phyloP scores from a whole-genome alignment of 768 basidiomycete species.

The Collybia sordida region DNA sequence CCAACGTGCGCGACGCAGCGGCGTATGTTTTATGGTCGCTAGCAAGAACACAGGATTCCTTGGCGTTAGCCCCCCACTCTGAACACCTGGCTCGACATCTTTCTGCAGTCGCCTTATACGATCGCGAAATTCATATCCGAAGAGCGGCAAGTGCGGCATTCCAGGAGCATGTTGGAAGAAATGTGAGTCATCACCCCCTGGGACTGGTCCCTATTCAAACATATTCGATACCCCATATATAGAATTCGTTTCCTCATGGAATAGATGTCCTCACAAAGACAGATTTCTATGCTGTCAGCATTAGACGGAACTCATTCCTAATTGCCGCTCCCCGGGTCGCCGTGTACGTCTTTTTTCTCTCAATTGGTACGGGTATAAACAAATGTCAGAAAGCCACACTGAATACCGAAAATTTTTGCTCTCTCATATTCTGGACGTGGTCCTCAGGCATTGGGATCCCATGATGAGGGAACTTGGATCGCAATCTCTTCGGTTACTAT shows the following conservation, averaged over 20 bases:
- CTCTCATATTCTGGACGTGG: conserved; percentile 70
- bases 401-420: conserved; percentile 74
- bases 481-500: conserved; percentile 69
- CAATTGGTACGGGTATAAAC: neutral
- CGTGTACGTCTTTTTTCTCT: conserved; percentile 50
- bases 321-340: conserved; percentile 85
- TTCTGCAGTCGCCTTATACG: conserved; percentile 80
- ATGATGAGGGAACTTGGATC: conserved; percentile 78
- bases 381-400: conserved; percentile 52
- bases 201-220: neutral
- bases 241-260: conserved; percentile 92
- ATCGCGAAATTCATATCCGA: conserved; percentile 93
- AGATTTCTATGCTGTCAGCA: conserved; percentile 93
- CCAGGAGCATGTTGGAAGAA: conserved; percentile 94
- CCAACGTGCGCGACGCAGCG: conserved; percentile 92
- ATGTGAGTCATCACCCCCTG: conserved; percentile 52
- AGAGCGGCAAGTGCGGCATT: conserved; percentile 96
- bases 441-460: conserved; percentile 87
- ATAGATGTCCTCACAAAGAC: conserved; percentile 90
- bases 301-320: conserved; percentile 83
- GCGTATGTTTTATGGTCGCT: conserved; percentile 95
- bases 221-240: conserved; percentile 30
- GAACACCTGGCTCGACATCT: conserved; percentile 65
- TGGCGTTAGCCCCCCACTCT: conserved; percentile 60
- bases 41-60: conserved; percentile 70